Conservation (phyloP, 2,329 filamentous ascomycete genomes). For the Fusarium temperatum region DNA sequence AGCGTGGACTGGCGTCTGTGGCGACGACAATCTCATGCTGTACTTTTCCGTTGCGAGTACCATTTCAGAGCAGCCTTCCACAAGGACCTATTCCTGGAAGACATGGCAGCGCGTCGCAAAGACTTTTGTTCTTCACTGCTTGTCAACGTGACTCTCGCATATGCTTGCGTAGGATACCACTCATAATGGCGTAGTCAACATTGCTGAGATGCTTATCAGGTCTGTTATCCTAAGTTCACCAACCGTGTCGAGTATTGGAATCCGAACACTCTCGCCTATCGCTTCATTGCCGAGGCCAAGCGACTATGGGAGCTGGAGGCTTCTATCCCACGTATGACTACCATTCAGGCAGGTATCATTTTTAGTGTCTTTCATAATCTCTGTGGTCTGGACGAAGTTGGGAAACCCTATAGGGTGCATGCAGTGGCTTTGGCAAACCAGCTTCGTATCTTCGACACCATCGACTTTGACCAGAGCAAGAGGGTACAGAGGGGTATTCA, state of each 20-base stretch:
- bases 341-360: slow-evolving; percentile 48
- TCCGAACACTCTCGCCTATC: slow-evolving; percentile 46
- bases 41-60: slow-evolving; percentile 48
- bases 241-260: slow-evolving; percentile 50
- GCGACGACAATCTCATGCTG: slow-evolving; percentile 48
- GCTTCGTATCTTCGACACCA: slow-evolving; percentile 44
- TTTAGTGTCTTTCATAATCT: slow-evolving; percentile 46
- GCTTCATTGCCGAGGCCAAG: slow-evolving; percentile 51
- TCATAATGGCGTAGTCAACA: rapidly evolving
- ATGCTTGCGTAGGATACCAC: slow-evolving; percentile 46
- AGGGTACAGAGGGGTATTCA: slow-evolving; percentile 30
- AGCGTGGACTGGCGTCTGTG: slow-evolving; percentile 49
- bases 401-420: slow-evolving; percentile 46
- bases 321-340: slow-evolving; percentile 43
- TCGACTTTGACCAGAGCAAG: slow-evolving; percentile 15
- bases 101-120: slow-evolving; percentile 43
- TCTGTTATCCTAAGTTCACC: slow-evolving; percentile 40
- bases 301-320: slow-evolving; percentile 51
- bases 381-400: slow-evolving; percentile 50
- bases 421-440: slow-evolving; percentile 46
- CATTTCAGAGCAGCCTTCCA: slow-evolving; percentile 49
- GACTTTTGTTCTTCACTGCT: slow-evolving; percentile 53
- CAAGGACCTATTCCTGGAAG: slow-evolving; percentile 52
- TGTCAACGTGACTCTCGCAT: slow-evolving; percentile 50
- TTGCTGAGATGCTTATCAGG: slow-evolving; percentile 24